phyloP scores from a whole-genome alignment of 371 early-diverging fungal species.

The Mucor piriformis region DNA sequence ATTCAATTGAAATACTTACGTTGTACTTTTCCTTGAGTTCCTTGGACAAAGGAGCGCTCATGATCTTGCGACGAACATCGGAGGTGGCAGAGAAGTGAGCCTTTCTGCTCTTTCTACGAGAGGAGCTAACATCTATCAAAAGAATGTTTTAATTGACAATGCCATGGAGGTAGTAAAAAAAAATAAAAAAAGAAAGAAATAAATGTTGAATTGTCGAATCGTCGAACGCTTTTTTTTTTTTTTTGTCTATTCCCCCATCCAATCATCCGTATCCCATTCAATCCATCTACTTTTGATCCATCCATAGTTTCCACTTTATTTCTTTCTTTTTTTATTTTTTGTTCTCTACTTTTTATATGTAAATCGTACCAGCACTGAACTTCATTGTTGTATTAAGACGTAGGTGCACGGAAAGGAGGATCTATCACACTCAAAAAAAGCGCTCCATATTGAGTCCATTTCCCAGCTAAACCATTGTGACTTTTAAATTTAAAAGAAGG shows the following conservation, averaged over 20 bases:
- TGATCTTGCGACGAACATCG: conserved; percentile 89
- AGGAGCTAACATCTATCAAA: conserved; percentile 84
- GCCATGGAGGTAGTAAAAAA: not conserved
- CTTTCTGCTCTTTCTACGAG: conserved; percentile 94
- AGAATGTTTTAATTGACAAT: not conserved
- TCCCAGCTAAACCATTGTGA: not conserved
- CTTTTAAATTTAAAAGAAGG: not conserved
- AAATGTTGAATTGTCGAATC: conserved; percentile 1
- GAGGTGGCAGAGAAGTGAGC: conserved; percentile 98
- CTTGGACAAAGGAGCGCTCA: conserved; percentile 95
- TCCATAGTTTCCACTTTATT: conserved; percentile 5
- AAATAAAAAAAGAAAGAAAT: not conserved
- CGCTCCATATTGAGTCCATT: not conserved
- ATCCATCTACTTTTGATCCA: not conserved
- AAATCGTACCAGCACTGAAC: conserved; percentile 42
- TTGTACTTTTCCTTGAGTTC: conserved; percentile 96
- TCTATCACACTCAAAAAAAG: conserved; percentile 5
- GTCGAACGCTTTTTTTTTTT: not conserved
- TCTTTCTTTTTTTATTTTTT: not conserved
- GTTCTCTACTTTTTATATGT: not conserved
- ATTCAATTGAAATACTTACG: conserved; percentile 27
- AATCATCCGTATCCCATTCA: conserved; percentile 10
- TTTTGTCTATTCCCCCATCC: conserved; percentile 2
- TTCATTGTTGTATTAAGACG: conserved; percentile 34
- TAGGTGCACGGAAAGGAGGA: conserved; percentile 25